These are phyloP conservation scores for Torulaspora delbrueckii DNA, from an alignment of 805 yeast species.

Conservation along the genomic window DNA sequence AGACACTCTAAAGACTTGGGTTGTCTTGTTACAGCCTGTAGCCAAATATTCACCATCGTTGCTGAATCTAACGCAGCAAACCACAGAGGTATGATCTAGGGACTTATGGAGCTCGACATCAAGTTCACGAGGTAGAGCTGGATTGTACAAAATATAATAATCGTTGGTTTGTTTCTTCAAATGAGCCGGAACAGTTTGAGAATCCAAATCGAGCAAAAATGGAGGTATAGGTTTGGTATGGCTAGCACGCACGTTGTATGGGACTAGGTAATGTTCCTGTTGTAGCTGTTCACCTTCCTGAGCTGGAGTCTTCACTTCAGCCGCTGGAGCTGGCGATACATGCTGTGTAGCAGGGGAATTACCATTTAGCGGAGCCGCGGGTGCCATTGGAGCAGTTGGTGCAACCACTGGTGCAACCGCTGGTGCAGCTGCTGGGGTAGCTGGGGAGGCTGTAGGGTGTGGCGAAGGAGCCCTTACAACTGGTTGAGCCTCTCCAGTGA, in stretches of 20 bases:
- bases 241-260: slow-evolving; percentile 37
- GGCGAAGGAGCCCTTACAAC: background rate
- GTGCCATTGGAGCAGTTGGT: background rate
- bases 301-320: slow-evolving; percentile 4
- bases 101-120: slow-evolving; percentile 89
- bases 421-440: background rate
- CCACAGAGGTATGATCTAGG: slow-evolving; percentile 88
- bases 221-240: slow-evolving; percentile 77
- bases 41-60: slow-evolving; percentile 89
- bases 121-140: slow-evolving; percentile 66
- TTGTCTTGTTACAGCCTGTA: slow-evolving; percentile 93
- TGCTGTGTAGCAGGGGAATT: slow-evolving; percentile 6
- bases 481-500: background rate
- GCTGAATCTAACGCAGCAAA: slow-evolving; percentile 92
- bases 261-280: slow-evolving; percentile 37
- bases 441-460: background rate
- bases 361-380: slow-evolving; percentile 4
- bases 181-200: slow-evolving; percentile 66
- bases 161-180: slow-evolving; percentile 79
- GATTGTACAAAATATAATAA: slow-evolving; percentile 86
- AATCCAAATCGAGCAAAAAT: slow-evolving; percentile 74
- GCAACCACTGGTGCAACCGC: background rate
- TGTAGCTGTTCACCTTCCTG: slow-evolving; percentile 16
- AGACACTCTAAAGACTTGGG: slow-evolving; percentile 88
- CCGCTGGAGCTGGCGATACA: slow-evolving; percentile 7